Percentiles rank a stretch among this genome's conserved stretches.
These are phyloP conservation scores for Phytopythium vexans DNA, from an alignment of 352 stramenopile genomes.

Conservation along the genomic window DNA sequence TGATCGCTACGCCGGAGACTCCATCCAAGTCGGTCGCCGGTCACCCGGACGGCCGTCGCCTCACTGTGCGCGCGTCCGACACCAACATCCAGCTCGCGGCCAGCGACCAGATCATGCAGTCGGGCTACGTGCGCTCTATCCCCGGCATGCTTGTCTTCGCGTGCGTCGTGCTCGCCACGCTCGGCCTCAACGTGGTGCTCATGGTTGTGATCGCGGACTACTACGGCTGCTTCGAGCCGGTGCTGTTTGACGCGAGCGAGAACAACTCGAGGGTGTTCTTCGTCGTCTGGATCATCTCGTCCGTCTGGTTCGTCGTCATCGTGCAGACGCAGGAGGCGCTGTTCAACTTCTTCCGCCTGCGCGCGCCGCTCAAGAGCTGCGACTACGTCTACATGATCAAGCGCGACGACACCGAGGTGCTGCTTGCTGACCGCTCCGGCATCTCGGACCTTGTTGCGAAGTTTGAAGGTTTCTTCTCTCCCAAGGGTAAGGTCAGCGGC, in stretches of 20 bases:
- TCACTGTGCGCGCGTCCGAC: constrained; percentile 1
- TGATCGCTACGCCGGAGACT: constrained; percentile 3
- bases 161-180: constrained; percentile 33
- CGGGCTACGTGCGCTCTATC: constrained; percentile 17
- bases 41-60: too few relatives aligned
- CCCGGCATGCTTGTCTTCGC: constrained; percentile 18
- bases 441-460: constrained; percentile 18
- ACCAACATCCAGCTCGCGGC: neutral
- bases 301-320: constrained; percentile 10
- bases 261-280: constrained; percentile 25
- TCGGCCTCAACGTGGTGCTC: constrained; percentile 40
- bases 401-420: constrained; percentile 17
- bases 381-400: constrained; percentile 27
- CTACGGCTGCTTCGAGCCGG: constrained; percentile 33
- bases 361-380: constrained; percentile 12
- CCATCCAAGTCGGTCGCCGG: too few relatives aligned
- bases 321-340: constrained; percentile 20
- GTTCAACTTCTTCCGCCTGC: constrained; percentile 20
- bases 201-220: constrained; percentile 51
- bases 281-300: constrained; percentile 17
- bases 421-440: constrained; percentile 16
- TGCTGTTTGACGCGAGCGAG: constrained; percentile 16
- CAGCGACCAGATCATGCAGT: constrained; percentile 10
- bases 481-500: neutral
- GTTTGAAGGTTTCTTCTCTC: constrained; percentile 18